phyloP scores from a whole-genome alignment of 257 asterid species.

The Nicotiana sylvestris region DNA sequence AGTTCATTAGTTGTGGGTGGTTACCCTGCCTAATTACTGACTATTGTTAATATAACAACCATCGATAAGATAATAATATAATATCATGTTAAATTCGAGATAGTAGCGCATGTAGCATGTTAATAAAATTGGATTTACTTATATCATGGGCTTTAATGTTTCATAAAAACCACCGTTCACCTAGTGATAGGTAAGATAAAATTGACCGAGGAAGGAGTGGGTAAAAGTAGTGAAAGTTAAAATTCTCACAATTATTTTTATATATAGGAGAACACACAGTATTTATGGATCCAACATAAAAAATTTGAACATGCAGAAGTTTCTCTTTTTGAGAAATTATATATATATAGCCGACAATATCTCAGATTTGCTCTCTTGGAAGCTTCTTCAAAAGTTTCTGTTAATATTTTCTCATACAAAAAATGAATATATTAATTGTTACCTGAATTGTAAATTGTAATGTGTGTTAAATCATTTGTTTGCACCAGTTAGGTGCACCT shows the following conservation, averaged over 20 bases:
- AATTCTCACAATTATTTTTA: not conserved
- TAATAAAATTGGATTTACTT: too few relatives aligned
- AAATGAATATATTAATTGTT: not conserved
- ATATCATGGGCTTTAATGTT: too few relatives aligned
- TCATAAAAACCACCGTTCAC: too few relatives aligned
- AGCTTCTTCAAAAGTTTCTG: constrained; percentile 5
- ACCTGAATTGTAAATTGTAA: not conserved
- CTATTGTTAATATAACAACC: too few relatives aligned
- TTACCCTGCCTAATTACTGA: too few relatives aligned
- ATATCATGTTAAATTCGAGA: too few relatives aligned
- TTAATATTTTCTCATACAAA: not conserved
- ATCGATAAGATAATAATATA: too few relatives aligned
- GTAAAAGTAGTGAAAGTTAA: not conserved
- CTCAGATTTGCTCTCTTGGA: not conserved
- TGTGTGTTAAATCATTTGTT: not conserved
- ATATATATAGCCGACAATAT: not conserved
- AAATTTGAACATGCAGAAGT: not conserved
- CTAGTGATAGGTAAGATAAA: too few relatives aligned
- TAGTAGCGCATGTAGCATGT: too few relatives aligned
- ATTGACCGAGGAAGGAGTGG: not conserved
- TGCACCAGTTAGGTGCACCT: constrained; percentile 3
- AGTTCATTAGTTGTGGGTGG: too few relatives aligned
- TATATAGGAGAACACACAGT: not conserved
- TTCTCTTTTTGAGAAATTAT: not conserved
- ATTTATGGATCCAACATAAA: not conserved